Evolutionary conservation across 106 monocot genomes (phyloP).

Genomic region (Dendrobium officinale): DNA sequence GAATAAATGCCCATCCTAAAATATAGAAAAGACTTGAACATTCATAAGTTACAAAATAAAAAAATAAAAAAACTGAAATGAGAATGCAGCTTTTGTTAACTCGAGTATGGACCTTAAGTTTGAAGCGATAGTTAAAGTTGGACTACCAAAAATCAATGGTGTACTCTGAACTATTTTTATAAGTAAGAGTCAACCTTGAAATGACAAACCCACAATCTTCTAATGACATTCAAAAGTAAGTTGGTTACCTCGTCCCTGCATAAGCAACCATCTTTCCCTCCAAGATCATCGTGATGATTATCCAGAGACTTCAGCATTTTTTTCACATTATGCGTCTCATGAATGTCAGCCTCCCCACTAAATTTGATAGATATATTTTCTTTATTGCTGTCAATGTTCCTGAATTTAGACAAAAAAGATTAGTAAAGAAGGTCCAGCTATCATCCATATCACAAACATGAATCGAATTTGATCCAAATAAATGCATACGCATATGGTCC

Average conservation of each 20-base stretch:
- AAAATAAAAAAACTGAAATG: background rate
- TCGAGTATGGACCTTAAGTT: background rate
- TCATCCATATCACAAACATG: slow-evolving; percentile 2
- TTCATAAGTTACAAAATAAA: too few relatives aligned
- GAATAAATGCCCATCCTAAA: background rate
- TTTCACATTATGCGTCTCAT: background rate
- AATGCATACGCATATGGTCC: background rate
- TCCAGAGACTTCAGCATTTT: background rate
- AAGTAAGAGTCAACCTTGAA: background rate
- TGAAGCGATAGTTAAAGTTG: background rate
- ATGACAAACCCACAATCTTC: background rate
- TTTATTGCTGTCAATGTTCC: background rate
- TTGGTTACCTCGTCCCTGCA: slow-evolving; percentile 6
- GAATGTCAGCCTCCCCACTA: slow-evolving; percentile 4
- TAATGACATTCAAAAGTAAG: slow-evolving; percentile 4
- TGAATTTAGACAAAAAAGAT: background rate
- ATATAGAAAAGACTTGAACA: background rate
- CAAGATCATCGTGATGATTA: background rate
- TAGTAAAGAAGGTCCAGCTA: background rate
- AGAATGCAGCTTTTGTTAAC: background rate
- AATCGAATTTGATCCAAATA: background rate
- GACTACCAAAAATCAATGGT: background rate
- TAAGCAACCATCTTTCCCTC: background rate
- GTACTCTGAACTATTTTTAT: background rate
- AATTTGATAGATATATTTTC: background rate